phyloP scores from a whole-genome alignment of 2,329 filamentous ascomycete genomes.

The Diaporthe australafricana region DNA sequence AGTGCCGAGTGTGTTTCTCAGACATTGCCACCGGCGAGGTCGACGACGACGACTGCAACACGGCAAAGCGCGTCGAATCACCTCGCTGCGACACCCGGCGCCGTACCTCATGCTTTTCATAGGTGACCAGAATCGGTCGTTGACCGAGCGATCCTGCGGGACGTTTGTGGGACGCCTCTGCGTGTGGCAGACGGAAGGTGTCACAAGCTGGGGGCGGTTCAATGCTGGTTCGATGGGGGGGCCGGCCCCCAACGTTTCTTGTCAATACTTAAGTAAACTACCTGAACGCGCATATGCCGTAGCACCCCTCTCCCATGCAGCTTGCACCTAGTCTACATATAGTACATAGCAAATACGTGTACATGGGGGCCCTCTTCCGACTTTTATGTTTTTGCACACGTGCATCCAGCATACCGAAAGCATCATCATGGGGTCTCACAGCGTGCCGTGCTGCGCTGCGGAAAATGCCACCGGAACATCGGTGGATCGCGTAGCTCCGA shows the following conservation, averaged over 20 bases:
- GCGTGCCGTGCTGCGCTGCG: slow-evolving; percentile 12
- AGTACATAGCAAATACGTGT: no score
- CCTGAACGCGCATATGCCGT: slow-evolving; percentile 18
- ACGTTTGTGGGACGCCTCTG: no score
- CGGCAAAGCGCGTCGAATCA: not conserved
- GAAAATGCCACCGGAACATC: not conserved
- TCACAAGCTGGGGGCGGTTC: slow-evolving; percentile 14
- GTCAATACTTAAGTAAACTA: not conserved
- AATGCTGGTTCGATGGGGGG: not conserved
- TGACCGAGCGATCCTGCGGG: slow-evolving; percentile 23
- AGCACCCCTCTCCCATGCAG: not conserved
- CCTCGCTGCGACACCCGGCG: not conserved
- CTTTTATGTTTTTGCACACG: not conserved
- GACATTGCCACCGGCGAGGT: no score
- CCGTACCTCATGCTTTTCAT: slow-evolving; percentile 1
- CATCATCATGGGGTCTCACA: slow-evolving; percentile 13
- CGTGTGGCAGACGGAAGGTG: slow-evolving; percentile 20
- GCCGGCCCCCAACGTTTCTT: not conserved
- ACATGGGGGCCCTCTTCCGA: no score
- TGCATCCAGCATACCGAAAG: not conserved
- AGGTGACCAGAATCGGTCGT: slow-evolving; percentile 19
- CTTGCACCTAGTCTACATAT: no score
- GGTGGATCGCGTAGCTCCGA: not conserved
- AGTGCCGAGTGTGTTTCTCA: no score
- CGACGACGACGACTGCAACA: not conserved